These are phyloP conservation scores for Nitzschia palea DNA, from an alignment of 108 stramenopile species.

Conservation along the genomic window DNA sequence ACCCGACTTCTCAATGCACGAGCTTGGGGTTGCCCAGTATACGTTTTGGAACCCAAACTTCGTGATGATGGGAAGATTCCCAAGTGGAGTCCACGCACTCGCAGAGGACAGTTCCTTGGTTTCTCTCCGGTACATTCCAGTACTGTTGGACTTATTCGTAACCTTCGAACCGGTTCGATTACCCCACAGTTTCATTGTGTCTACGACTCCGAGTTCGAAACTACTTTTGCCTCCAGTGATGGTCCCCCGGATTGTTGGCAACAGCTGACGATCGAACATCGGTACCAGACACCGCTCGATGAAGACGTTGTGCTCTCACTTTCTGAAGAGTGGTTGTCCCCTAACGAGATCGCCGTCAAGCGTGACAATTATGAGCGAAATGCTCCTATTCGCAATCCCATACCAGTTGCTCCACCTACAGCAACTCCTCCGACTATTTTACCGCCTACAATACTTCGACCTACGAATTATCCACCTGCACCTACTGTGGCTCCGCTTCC, in stretches of 20 bases:
- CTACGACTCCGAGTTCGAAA: slow-evolving; percentile 39
- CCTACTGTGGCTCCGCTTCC: too few relatives aligned
- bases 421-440: neutral
- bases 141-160: slow-evolving; percentile 33
- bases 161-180: slow-evolving; percentile 29
- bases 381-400: neutral
- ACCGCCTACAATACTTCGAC: too few relatives aligned
- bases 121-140: slow-evolving; percentile 34
- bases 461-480: too few relatives aligned
- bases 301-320: neutral
- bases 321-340: slow-evolving; percentile 13
- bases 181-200: slow-evolving; percentile 47
- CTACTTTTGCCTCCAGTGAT: neutral
- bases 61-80: slow-evolving; percentile 41
- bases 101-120: slow-evolving; percentile 35
- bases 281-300: neutral
- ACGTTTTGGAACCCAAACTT: slow-evolving; percentile 42
- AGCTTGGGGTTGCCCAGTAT: slow-evolving; percentile 41
- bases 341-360: neutral
- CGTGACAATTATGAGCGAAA: neutral
- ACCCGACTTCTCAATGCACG: slow-evolving; percentile 10
- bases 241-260: neutral
- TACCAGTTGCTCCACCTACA: neutral
- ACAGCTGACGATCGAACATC: neutral
- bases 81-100: slow-evolving; percentile 38